Evolutionary conservation across 2,329 filamentous ascomycete species (phyloP).

Genomic region (Colletotrichum sp.): DNA sequence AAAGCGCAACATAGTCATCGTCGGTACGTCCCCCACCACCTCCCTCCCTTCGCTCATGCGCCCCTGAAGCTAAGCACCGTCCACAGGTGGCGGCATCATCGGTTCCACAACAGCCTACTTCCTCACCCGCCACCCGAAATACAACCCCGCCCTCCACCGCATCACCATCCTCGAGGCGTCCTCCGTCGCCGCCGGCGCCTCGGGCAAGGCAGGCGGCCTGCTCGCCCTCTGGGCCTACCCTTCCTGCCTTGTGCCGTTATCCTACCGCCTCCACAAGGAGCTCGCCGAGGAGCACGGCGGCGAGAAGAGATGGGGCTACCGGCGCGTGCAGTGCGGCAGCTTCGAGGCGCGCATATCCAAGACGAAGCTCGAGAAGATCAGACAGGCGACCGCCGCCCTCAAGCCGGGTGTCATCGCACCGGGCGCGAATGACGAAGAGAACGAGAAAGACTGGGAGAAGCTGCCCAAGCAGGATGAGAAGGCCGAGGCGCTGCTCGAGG

Average conservation of each 20-base stretch:
- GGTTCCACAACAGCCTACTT: constrained; percentile 92
- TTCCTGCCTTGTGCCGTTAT: constrained; percentile 80
- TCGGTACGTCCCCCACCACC: constrained; percentile 39
- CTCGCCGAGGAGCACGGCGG: constrained; percentile 86
- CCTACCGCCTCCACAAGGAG: constrained; percentile 82
- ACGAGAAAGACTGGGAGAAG: constrained; percentile 61
- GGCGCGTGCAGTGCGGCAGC: constrained; percentile 75
- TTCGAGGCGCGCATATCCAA: constrained; percentile 45
- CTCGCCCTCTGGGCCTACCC: constrained; percentile 94
- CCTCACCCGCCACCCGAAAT: constrained; percentile 83
- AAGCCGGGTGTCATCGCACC: constrained; percentile 1
- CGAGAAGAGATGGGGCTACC: constrained; percentile 83
- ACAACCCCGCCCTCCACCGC: constrained; percentile 74
- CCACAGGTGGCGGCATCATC: constrained; percentile 87
- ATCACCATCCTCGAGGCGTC: constrained; percentile 89
- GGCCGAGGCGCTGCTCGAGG: constrained; percentile 52
- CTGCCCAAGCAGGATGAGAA: constrained; percentile 63
- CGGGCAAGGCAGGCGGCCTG: constrained; percentile 92
- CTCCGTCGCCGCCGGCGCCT: constrained; percentile 86
- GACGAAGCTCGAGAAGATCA: constrained; percentile 36
- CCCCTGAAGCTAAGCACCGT: not conserved
- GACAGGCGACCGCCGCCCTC: constrained; percentile 22
- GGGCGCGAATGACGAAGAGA: constrained; percentile 11
- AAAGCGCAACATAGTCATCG: constrained; percentile 54
- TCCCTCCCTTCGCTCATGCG: not conserved